Base-by-base conservation (phyloP, 805 yeast genomes). In the Cephaloascus albidus region DNA sequence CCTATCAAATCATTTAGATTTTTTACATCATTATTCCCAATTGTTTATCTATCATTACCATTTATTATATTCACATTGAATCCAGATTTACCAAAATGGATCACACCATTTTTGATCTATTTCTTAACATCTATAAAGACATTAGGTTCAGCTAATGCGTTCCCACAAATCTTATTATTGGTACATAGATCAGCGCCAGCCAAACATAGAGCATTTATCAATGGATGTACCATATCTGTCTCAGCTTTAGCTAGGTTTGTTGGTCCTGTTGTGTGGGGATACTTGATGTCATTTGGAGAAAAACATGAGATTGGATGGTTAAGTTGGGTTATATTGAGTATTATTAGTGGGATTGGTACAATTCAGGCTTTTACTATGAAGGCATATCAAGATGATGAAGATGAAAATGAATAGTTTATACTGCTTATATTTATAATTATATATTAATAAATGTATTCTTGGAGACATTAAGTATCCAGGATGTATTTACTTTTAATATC, bases 231-330 rank as follows among this genome's bases (percentile, higher is more conserved):
- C 3, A 66, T 77, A 52, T 69, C 78, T 33, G 61, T 70, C 31
- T 56, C 72, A 16, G 69, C 85, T 1, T 53, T 72, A 28, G 80
- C 83, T 1, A 57, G 85, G 45, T 76, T 72, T 39, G 35, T 70
- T 1, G 84, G 77, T 3, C 85, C 85, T 0, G 51, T 76, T 5
- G 26, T 61, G 1, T 76, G 81, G 78, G 84, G 84, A 3, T 58
- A 45, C 40, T 36, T 66, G 20, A 62, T 66, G 66, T 51, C 68
- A 3, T 54, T 55, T 52, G 60, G 63, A 4, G 58, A 61, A 38
- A 43, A 45, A 20, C 45, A 46, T 26, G 36, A 52, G 10, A 48
- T 56, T 35, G 58, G 52, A 4, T 58, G 63, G 63, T 26, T 54
- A 3, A 52, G 55, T 10, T 60, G 63, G 63, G 55, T 62, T 60